Evolutionary conservation across 148 eudicot species (phyloP).

Genomic region (Nepenthes mirabilis): DNA sequence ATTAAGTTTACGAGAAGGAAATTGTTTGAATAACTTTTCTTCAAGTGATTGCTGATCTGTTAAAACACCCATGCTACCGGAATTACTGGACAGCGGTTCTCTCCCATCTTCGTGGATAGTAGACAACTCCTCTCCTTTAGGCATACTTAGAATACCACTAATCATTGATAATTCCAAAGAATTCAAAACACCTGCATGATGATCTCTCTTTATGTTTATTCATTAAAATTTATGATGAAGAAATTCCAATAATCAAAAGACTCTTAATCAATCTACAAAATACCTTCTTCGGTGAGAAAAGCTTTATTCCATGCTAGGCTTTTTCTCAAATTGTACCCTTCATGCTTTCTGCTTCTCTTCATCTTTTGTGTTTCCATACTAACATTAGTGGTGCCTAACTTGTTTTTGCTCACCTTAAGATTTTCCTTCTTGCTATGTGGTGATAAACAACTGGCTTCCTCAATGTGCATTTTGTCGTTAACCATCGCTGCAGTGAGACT

Average conservation of each 20-base stretch:
- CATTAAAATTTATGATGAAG: background rate
- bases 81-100: constrained; percentile 9
- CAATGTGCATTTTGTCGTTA: constrained; percentile 9
- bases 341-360: constrained; percentile 65
- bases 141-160: constrained; percentile 27
- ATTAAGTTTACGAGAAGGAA: constrained; percentile 9
- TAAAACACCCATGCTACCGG: constrained; percentile 9
- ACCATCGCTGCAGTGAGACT: constrained; percentile 18
- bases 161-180: constrained; percentile 64
- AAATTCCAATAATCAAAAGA: background rate
- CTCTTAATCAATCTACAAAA: background rate
- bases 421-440: constrained; percentile 57
- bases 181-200: constrained; percentile 62
- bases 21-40: constrained; percentile 18
- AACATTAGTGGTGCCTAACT: constrained; percentile 29
- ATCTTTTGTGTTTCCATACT: constrained; percentile 56
- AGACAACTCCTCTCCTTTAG: constrained; percentile 27
- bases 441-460: constrained; percentile 17
- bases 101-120: constrained; percentile 31
- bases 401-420: constrained; percentile 20
- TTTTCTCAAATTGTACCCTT: constrained; percentile 69
- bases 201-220: constrained; percentile 4
- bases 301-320: constrained; percentile 98
- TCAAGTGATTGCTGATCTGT: constrained; percentile 13
- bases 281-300: constrained; percentile 91